Evolutionary conservation across 306 rosid species (phyloP).

Genomic region (Citrullus mucosospermus): DNA sequence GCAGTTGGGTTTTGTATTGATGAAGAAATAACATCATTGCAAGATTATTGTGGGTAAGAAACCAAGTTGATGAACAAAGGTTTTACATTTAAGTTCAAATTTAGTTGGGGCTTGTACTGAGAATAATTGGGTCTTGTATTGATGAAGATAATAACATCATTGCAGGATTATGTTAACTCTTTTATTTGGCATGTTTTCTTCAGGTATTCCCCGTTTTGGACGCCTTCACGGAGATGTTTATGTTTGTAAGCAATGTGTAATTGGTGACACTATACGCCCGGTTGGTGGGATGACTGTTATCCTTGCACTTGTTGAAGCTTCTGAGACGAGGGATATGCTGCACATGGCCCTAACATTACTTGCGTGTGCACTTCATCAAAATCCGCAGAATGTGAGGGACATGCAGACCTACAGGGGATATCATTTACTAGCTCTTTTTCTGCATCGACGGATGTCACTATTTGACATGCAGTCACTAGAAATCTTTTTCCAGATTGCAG

Average conservation of each 20-base stretch:
- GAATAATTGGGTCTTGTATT: not conserved
- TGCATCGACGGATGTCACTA: slow-evolving; percentile 78
- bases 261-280: slow-evolving; percentile 76
- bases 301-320: slow-evolving; percentile 89
- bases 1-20: not conserved
- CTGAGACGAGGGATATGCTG: slow-evolving; percentile 90
- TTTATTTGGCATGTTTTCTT: slow-evolving; percentile 12
- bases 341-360: slow-evolving; percentile 88
- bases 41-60: not conserved
- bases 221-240: slow-evolving; percentile 83
- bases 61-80: not conserved
- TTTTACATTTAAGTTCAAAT: not conserved
- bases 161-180: not conserved
- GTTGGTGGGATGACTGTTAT: slow-evolving; percentile 91
- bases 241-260: slow-evolving; percentile 72
- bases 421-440: slow-evolving; percentile 88
- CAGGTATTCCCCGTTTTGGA: slow-evolving; percentile 99
- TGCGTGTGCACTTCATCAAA: slow-evolving; percentile 87
- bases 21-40: not conserved
- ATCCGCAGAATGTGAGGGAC: slow-evolving; percentile 82
- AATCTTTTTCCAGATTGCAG: slow-evolving; percentile 95
- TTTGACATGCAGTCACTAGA: slow-evolving; percentile 98
- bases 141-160: not conserved
- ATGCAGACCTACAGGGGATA: slow-evolving; percentile 94
- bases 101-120: not conserved